phyloP scores from a whole-genome alignment of 768 basidiomycete species.

The Mycena indigotica region DNA sequence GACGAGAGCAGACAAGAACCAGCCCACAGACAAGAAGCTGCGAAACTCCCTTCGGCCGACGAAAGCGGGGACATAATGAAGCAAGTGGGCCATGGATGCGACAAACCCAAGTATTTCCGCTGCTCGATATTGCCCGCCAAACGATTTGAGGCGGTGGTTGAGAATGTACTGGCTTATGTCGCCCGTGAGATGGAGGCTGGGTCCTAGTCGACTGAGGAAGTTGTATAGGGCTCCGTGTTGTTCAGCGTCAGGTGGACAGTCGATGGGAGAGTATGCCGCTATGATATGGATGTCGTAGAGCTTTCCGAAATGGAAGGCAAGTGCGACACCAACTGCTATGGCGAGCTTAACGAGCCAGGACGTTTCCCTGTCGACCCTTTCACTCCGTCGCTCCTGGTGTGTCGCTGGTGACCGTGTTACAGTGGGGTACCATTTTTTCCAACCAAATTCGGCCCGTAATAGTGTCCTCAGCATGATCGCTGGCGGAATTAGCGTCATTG shows the following conservation, averaged over 20 bases:
- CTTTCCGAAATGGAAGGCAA: neutral
- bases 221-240: neutral
- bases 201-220: neutral
- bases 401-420: constrained; percentile 24
- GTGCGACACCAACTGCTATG: constrained; percentile 7
- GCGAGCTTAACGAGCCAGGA: constrained; percentile 12
- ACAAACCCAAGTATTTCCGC: neutral
- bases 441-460: constrained; percentile 25
- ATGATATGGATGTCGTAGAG: neutral
- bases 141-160: constrained; percentile 3
- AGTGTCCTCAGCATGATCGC: constrained; percentile 32
- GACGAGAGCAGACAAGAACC: neutral
- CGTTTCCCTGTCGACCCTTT: constrained; percentile 24
- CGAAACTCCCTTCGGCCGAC: neutral
- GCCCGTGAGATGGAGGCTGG: neutral
- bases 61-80: neutral
- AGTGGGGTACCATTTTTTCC: constrained; percentile 28
- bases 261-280: neutral
- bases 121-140: constrained; percentile 3
- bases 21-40: neutral
- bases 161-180: constrained; percentile 1
- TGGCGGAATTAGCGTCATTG: constrained; percentile 11
- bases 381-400: constrained; percentile 35
- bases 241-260: neutral
- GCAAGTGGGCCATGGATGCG: neutral